Conservation (phyloP, 768 basidiomycete genomes). For the Termitomyces sp. region DNA sequence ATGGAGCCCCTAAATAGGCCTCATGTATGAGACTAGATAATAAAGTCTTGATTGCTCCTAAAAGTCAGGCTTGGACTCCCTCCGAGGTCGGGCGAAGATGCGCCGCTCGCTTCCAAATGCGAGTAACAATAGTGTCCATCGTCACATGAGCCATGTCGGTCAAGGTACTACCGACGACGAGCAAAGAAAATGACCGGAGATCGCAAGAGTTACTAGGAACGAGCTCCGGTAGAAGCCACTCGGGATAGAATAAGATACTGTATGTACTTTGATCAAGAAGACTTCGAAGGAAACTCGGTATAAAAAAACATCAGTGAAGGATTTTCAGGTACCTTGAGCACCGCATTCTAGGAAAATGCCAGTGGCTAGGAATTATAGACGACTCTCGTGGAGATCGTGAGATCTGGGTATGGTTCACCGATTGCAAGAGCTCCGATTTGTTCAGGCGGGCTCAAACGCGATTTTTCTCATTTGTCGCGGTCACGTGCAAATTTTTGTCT, state of each 20-base stretch:
- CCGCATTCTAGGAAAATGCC: not conserved
- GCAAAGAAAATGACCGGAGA: not conserved
- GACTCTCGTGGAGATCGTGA: not conserved
- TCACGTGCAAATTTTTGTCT: not conserved
- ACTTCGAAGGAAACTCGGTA: not conserved
- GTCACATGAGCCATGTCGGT: not conserved
- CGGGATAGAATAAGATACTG: too few species aligned
- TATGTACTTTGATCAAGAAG: not conserved
- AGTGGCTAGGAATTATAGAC: not conserved
- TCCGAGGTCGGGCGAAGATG: not conserved
- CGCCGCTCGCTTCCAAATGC: not conserved
- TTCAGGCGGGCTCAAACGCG: not conserved
- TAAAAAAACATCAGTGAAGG: not conserved
- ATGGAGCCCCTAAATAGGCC: not conserved
- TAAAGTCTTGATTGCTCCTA: not conserved
- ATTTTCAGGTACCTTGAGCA: not conserved
- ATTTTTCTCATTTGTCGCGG: not conserved
- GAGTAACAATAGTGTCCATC: too few species aligned
- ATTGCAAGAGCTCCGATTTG: not conserved
- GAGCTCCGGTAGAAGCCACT: not conserved
- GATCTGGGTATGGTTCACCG: not conserved
- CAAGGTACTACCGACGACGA: not conserved
- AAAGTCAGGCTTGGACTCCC: not conserved
- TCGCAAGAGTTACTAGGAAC: not conserved
- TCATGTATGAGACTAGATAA: not conserved